phyloP scores from a whole-genome alignment of 2,329 filamentous ascomycete genomes.

The Dryadomyces sulphureus region DNA sequence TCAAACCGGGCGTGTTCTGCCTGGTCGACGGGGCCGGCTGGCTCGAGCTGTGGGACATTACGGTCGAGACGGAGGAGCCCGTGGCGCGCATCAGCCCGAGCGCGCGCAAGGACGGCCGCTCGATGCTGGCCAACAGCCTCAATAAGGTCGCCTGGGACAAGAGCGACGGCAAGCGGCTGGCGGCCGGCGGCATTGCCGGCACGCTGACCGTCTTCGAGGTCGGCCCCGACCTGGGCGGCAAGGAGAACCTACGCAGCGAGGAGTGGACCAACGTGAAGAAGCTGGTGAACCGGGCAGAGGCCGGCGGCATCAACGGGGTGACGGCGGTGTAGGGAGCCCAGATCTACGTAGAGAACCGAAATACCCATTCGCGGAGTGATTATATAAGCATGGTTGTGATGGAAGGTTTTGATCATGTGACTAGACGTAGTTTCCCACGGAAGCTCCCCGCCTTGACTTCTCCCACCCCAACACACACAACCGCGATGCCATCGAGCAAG shows the following conservation, averaged over 20 bases:
- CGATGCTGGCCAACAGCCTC: conserved; percentile 67
- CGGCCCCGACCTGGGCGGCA: conserved; percentile 64
- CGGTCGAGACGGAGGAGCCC: conserved; percentile 82
- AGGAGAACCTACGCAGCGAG: conserved; percentile 67
- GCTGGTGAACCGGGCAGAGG: conserved; percentile 62
- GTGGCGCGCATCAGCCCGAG: conserved; percentile 67
- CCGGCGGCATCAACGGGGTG: conserved; percentile 32
- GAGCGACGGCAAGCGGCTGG: conserved; percentile 71
- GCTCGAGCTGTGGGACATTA: conserved; percentile 91
- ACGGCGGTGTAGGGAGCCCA: conserved; percentile 11
- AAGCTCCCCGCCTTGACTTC: not conserved
- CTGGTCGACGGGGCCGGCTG: conserved; percentile 86
- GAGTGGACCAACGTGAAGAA: conserved; percentile 93
- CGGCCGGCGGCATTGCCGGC: conserved; percentile 84
- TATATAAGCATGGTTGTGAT: not conserved
- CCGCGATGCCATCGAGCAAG: conserved; percentile 4
- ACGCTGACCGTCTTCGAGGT: conserved; percentile 90
- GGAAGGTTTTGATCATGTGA: no score
- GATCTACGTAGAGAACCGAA: not conserved
- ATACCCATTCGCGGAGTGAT: not conserved
- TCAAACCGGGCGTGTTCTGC: conserved; percentile 87
- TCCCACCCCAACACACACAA: no score
- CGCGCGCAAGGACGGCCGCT: conserved; percentile 45
- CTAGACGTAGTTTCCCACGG: no score
- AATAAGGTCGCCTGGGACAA: conserved; percentile 94